Conservation (phyloP, 352 stramenopile genomes). For the Globisporangium takayamanum region DNA sequence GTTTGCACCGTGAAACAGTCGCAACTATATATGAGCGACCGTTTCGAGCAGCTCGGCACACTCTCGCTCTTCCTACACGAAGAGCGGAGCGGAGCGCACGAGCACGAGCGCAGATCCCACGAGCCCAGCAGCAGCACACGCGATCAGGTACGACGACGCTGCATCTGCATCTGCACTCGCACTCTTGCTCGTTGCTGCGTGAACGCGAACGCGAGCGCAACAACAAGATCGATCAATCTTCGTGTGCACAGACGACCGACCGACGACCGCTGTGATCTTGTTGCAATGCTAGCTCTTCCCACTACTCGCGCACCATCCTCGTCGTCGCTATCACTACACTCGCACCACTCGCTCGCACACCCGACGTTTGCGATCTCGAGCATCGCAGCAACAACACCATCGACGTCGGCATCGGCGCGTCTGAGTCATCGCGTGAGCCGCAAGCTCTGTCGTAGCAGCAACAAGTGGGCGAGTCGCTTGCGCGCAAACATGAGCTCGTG, state of each 20-base stretch:
- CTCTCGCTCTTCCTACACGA: too few relatives aligned
- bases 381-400: neutral
- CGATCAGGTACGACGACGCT: too few relatives aligned
- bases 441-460: neutral
- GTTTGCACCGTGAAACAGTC: too few relatives aligned
- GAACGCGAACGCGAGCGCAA: too few relatives aligned
- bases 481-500: slow-evolving; percentile 32
- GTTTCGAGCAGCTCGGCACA: too few relatives aligned
- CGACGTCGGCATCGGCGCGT: neutral
- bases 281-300: neutral
- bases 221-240: too few relatives aligned
- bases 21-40: too few relatives aligned
- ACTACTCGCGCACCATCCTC: neutral
- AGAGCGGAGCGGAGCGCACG: too few relatives aligned
- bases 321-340: neutral
- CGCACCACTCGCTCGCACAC: neutral
- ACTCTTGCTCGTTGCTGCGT: too few relatives aligned
- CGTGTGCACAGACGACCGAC: neutral
- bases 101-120: too few relatives aligned
- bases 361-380: slow-evolving; percentile 12
- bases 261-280: neutral
- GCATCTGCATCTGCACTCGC: too few relatives aligned
- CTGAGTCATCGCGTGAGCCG: neutral
- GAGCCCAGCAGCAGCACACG: too few relatives aligned
- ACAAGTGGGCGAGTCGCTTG: slow-evolving; percentile 5